Base-by-base conservation (phyloP, 2,329 filamentous ascomycete species). In the Aspergillus brasiliensis region DNA sequence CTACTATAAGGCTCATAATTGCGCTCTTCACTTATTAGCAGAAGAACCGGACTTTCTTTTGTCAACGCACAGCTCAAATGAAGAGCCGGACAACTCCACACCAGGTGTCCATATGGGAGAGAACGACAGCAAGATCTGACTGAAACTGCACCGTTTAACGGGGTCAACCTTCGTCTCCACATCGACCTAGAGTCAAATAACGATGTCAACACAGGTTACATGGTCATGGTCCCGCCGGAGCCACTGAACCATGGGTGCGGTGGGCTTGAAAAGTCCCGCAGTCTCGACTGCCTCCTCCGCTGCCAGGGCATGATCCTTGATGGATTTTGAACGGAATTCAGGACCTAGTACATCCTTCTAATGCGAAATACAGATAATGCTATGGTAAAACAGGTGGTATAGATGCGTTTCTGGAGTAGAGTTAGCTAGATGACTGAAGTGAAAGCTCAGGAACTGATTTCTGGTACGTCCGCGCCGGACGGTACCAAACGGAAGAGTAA, bases 261-360 rank as follows among this genome's bases (percentile, higher is more conserved):
- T 11, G 19, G 38, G 40, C 19, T 23, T 23, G 40, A 44, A 44
- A 8, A 19, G 40, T 23, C 40, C 40, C 40, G 40, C 40, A 44
- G 19, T 13, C 19, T 44, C 19, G 6, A 34, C 31, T 1, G 2
- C 5, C 19, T 44, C 19, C 5, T 11, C 2, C 3, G 10, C 21
- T 7, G 19, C 3, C 40, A 11, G 40, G 40, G 40, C 19, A 21
- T 34, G 31, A 11, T 13, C 6, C 13, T 13, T 15, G 11, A 5
- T 34, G 31, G 1, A 0, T 13, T 13, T 34, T 0, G 1, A 34
- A 13, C 5, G 11, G 2, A 15, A 5, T 5, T 6, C 0, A 1
- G 31, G 11, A 11, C 10, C 11, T 3, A 5, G 3, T 34, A 13
- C 13, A 11, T 34, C 31, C 11, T 34, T 5, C 31, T 34, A 11